Evolutionary conservation across 176 grass and related monocot genomes (phyloP).

Genomic region (Aegilops tauschii): DNA sequence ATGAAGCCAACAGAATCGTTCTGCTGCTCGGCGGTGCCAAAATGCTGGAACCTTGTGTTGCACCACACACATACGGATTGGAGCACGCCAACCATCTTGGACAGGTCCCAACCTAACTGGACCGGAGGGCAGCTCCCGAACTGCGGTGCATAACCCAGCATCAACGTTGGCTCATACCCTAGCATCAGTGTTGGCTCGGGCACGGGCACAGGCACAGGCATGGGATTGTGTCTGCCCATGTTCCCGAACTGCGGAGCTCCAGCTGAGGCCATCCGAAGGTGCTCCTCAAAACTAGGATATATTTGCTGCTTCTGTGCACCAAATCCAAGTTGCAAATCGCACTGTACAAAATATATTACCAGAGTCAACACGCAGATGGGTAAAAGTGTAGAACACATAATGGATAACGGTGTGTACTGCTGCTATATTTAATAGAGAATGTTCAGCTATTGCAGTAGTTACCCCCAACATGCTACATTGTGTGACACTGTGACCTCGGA

Average conservation of each 20-base stretch:
- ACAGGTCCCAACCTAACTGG: conserved; percentile 70
- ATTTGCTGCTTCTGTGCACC: conserved; percentile 45
- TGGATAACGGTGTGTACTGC: background rate
- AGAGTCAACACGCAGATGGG: background rate
- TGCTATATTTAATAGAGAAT: background rate
- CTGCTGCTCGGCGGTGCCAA: conserved; percentile 51
- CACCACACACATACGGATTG: conserved; percentile 82
- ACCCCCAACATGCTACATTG: background rate
- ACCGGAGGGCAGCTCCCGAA: conserved; percentile 51
- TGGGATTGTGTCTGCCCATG: conserved; percentile 41
- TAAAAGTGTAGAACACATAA: background rate
- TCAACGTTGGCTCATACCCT: conserved; percentile 67
- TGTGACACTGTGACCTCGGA: background rate
- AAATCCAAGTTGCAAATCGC: conserved; percentile 46
- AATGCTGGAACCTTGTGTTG: conserved; percentile 65
- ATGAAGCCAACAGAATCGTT: conserved; percentile 80
- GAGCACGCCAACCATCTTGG: conserved; percentile 44
- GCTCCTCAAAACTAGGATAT: conserved; percentile 57
- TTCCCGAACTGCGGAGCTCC: conserved; percentile 39
- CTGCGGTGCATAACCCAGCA: conserved; percentile 60
- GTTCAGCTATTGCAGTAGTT: background rate
- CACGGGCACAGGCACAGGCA: conserved; percentile 28
- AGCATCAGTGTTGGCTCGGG: conserved; percentile 57
- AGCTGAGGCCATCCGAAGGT: conserved; percentile 58
- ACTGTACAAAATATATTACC: conserved; percentile 37